A percentile compares a stretch with the other conserved stretches of the same genome.
These are phyloP conservation scores for Tetraselmis chui DNA, from an alignment of 139 green algal species.

Conservation along the genomic window DNA sequence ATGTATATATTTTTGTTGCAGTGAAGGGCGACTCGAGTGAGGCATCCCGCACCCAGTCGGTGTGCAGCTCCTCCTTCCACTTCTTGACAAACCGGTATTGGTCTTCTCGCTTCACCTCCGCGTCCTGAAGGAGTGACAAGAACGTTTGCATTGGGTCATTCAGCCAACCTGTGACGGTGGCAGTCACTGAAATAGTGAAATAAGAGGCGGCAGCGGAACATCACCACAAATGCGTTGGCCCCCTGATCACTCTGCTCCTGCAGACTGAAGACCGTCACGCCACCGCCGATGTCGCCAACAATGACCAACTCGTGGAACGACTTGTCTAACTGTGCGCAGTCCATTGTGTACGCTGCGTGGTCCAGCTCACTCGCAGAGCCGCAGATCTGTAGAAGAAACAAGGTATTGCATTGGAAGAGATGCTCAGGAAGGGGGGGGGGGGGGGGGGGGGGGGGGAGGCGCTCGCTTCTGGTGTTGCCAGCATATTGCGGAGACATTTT, in stretches of 20 bases:
- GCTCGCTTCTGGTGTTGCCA: too few relatives aligned
- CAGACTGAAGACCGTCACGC: slow-evolving; percentile 35
- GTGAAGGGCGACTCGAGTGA: too few relatives aligned
- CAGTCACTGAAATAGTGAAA: too few relatives aligned
- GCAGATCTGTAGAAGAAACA: too few relatives aligned
- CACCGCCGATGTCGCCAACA: slow-evolving; percentile 49
- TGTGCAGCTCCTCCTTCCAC: slow-evolving; percentile 23
- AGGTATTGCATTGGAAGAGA: too few relatives aligned
- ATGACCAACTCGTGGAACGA: slow-evolving; percentile 36
- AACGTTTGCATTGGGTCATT: slow-evolving; percentile 3
- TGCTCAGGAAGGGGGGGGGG: background rate
- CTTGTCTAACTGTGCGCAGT: background rate
- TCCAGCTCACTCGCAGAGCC: background rate
- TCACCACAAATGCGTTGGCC: background rate
- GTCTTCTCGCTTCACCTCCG: slow-evolving; percentile 4
- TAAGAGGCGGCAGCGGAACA: too few relatives aligned
- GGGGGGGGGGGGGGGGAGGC: too few relatives aligned
- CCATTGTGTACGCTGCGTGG: background rate
- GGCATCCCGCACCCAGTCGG: slow-evolving; percentile 16
- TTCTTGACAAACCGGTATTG: slow-evolving; percentile 10
- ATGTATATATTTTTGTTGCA: too few relatives aligned
- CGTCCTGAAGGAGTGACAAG: slow-evolving; percentile 1
- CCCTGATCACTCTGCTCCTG: background rate
- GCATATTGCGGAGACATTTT: too few relatives aligned
- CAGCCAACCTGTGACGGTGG: background rate